Percentiles rank a stretch among this genome's conserved stretches.
Conservation (phyloP, 352 stramenopile genomes). For the Phytophthora citricola region DNA sequence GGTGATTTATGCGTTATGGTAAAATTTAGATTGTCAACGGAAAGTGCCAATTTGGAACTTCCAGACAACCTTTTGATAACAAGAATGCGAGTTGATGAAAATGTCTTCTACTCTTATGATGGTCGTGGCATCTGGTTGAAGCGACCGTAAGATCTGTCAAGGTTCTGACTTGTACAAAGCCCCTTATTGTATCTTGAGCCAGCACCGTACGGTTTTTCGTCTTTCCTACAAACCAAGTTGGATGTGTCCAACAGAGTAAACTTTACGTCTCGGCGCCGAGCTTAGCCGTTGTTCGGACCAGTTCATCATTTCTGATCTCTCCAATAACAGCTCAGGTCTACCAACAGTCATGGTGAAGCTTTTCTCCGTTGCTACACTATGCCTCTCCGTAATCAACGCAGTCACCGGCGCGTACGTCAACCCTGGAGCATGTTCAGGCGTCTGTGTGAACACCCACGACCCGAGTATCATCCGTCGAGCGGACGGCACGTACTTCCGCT, state of each 20-base stretch:
- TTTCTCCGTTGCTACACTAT: not conserved
- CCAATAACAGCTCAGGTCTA: not conserved
- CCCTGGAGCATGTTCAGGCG: slow-evolving; percentile 15
- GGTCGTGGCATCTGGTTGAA: not conserved
- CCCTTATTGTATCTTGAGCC: slow-evolving; percentile 5
- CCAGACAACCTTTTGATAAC: too few species aligned
- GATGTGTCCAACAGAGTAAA: slow-evolving; percentile 1
- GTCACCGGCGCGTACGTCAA: slow-evolving; percentile 13
- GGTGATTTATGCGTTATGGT: too few species aligned
- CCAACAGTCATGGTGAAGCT: slow-evolving; percentile 11
- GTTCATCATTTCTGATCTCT: slow-evolving; percentile 2
- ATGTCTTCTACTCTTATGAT: too few species aligned
- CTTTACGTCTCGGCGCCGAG: slow-evolving; percentile 1
- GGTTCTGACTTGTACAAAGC: not conserved
- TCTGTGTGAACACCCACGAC: slow-evolving; percentile 36
- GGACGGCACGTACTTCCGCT: slow-evolving; percentile 39
- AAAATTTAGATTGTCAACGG: too few species aligned
- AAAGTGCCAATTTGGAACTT: too few species aligned
- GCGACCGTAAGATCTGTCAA: not conserved
- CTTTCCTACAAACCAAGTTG: not conserved
- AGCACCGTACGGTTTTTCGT: slow-evolving; percentile 4
- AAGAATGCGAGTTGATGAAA: too few species aligned
- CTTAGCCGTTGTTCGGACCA: not conserved
- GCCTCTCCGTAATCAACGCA: slow-evolving; percentile 12
- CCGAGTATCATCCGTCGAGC: slow-evolving; percentile 33